These are phyloP conservation scores for Magnolia officinalis DNA, from an alignment of 164 flowering plant genomes.

Conservation along the genomic window DNA sequence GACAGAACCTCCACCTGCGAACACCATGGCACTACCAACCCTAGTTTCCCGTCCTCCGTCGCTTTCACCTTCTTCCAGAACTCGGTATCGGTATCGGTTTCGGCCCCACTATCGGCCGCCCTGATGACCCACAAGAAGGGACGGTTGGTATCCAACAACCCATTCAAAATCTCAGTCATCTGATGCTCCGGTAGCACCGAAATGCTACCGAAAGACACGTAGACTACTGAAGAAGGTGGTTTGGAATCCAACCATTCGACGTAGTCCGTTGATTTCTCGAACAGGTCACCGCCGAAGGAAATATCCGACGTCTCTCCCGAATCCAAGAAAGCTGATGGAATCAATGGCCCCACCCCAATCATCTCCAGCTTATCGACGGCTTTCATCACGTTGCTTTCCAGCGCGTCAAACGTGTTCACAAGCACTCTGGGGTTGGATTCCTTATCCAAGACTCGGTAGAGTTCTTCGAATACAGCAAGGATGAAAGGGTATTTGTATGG, in stretches of 20 bases:
- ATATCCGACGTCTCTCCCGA: conserved; percentile 7
- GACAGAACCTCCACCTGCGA: conserved; percentile 41
- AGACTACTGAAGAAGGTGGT: conserved; percentile 7
- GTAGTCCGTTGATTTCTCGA: neutral
- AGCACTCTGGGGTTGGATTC: conserved; percentile 31
- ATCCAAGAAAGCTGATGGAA: conserved; percentile 42
- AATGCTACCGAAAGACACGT: conserved; percentile 14
- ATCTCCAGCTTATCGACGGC: conserved; percentile 15
- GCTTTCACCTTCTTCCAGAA: neutral
- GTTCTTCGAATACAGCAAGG: conserved; percentile 6
- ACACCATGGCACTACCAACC: conserved; percentile 45
- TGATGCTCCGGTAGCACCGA: conserved; percentile 11
- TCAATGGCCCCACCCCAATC: conserved; percentile 44
- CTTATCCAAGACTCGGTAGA: neutral
- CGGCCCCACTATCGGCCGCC: neutral
- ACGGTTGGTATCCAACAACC: conserved; percentile 2
- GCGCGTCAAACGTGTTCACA: conserved; percentile 42
- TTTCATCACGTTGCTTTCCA: conserved; percentile 25
- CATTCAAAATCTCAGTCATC: conserved; percentile 22
- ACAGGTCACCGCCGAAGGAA: neutral
- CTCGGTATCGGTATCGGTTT: neutral
- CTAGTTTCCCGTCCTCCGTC: neutral
- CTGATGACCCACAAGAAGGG: conserved; percentile 36
- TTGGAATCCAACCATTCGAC: conserved; percentile 11
- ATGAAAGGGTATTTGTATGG: neutral